These are phyloP conservation scores for Arachis hypogaea DNA, from an alignment of 306 rosid species.

Conservation along the genomic window DNA sequence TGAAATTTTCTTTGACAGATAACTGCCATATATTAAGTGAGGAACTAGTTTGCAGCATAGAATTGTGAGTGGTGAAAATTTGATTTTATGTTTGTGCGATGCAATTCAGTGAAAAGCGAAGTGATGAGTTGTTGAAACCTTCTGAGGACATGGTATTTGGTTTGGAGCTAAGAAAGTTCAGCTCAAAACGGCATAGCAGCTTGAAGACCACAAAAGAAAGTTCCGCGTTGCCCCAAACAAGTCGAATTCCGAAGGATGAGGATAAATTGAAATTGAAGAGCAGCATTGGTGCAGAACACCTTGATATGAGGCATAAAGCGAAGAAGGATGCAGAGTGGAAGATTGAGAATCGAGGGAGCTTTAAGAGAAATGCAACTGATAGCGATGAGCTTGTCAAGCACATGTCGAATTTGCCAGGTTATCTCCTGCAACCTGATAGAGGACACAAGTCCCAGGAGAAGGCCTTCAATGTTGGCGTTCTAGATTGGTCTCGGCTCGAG, in stretches of 20 bases:
- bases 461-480: conserved; percentile 86
- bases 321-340: conserved; percentile 41
- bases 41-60: conserved; percentile 27
- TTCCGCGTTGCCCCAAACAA: conserved; percentile 39
- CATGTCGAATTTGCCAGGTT: conserved; percentile 89
- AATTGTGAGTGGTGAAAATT: conserved; percentile 33
- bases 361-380: conserved; percentile 41
- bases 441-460: conserved; percentile 65
- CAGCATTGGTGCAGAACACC: conserved; percentile 37
- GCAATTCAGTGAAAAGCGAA: conserved; percentile 40
- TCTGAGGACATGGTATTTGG: conserved; percentile 63
- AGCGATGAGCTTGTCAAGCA: conserved; percentile 88
- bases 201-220: conserved; percentile 53
- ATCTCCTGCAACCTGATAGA: conserved; percentile 59
- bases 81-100: conserved; percentile 39
- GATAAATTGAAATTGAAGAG: conserved; percentile 58
- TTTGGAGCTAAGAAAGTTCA: conserved; percentile 50
- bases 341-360: conserved; percentile 35
- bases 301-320: conserved; percentile 46
- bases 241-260: conserved; percentile 41
- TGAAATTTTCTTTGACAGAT: conserved; percentile 32
- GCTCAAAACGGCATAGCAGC: conserved; percentile 56
- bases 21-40: neutral
- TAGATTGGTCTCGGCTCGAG: conserved; percentile 83
- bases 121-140: conserved; percentile 44